phyloP scores from a whole-genome alignment of 495 filamentous ascomycete species.

The Hypoxylon rickii region DNA sequence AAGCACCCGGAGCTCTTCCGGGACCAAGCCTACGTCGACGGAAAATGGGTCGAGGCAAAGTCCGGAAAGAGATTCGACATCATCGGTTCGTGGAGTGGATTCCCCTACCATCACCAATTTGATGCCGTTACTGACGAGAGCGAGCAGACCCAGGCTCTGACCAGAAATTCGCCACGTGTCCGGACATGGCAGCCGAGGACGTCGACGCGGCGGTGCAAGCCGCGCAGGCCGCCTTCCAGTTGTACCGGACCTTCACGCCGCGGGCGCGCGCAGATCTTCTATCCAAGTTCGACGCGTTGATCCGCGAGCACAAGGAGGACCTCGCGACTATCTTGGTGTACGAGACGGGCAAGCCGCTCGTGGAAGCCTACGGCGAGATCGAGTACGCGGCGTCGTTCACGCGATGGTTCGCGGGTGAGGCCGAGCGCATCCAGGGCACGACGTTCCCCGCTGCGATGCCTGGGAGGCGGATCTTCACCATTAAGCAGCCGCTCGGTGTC shows the following conservation, averaged over 20 bases:
- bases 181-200: constrained; percentile 63
- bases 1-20: constrained; percentile 63
- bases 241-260: constrained; percentile 64
- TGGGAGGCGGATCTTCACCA: constrained; percentile 66
- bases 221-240: constrained; percentile 63
- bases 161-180: constrained; percentile 66
- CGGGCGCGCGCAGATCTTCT: constrained; percentile 65
- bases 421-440: constrained; percentile 69
- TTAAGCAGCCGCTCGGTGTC: constrained; percentile 68
- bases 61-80: constrained; percentile 70
- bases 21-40: constrained; percentile 62
- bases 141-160: constrained; percentile 65
- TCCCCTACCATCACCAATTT: not conserved
- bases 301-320: constrained; percentile 56
- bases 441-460: constrained; percentile 60
- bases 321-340: constrained; percentile 63
- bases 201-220: constrained; percentile 63
- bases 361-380: constrained; percentile 62
- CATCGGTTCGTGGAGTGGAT: constrained; percentile 49
- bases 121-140: not conserved
- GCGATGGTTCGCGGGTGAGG: constrained; percentile 71
- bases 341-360: constrained; percentile 67
- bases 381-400: constrained; percentile 65
- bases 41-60: constrained; percentile 66
- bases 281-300: constrained; percentile 61